Percentiles rank a stretch among this genome's conserved stretches.
These are phyloP conservation scores for Candida ficus DNA, from an alignment of 805 yeast genomes.

Conservation along the genomic window DNA sequence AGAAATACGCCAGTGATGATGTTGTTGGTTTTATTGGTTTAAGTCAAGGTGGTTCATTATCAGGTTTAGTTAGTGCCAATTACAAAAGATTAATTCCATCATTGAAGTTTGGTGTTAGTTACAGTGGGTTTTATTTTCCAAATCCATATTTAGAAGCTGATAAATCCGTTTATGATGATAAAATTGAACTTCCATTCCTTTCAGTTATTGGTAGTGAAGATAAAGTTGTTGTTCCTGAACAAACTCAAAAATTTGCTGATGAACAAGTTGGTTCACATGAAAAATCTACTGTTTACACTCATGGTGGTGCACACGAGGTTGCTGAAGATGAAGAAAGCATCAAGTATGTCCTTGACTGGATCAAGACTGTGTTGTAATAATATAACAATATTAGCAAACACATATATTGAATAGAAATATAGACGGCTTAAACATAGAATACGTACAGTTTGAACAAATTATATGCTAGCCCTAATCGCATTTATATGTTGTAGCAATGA, in stretches of 20 bases:
- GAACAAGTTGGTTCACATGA: background rate
- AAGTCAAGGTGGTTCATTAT: conserved; percentile 11
- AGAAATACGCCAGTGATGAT: conserved; percentile 1
- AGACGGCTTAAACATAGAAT: background rate
- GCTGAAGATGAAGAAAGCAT: conserved; percentile 5
- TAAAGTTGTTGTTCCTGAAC: conserved; percentile 7
- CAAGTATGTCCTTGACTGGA: background rate
- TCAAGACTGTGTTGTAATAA: background rate
- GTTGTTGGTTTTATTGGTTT: conserved; percentile 11
- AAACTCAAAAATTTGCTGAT: conserved; percentile 3
- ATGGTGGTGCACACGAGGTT: conserved; percentile 4
- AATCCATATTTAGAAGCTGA: conserved; percentile 1
- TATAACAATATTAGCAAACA: background rate
- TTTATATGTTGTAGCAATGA: too few species aligned
- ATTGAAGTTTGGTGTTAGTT: conserved; percentile 56
- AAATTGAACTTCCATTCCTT: conserved; percentile 10
- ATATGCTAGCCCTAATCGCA: too few species aligned
- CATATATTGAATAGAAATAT: background rate
- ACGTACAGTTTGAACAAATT: too few species aligned
- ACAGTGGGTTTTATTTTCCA: conserved; percentile 9
- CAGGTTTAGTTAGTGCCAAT: conserved; percentile 25
- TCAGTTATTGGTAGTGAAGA: conserved; percentile 12
- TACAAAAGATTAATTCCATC: conserved; percentile 22
- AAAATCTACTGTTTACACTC: background rate
- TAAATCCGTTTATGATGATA: conserved; percentile 2